phyloP scores from a whole-genome alignment of 2,329 filamentous ascomycete species.

The Hypoxylon sp. region DNA sequence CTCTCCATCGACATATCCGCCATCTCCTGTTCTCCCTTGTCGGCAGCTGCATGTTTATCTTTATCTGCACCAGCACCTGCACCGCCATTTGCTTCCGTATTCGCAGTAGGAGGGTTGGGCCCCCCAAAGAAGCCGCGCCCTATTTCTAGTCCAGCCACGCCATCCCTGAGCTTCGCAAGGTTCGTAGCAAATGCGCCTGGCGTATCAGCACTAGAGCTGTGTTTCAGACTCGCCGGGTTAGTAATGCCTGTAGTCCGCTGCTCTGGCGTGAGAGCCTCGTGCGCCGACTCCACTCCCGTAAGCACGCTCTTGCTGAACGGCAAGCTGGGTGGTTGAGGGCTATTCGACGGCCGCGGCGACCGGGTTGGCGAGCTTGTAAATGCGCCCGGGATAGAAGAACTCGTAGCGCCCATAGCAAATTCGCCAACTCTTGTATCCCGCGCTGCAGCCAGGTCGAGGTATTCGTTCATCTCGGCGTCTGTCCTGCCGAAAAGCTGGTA shows the following conservation, averaged over 20 bases:
- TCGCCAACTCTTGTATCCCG: constrained; percentile 53
- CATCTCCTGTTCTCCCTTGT: constrained; percentile 39
- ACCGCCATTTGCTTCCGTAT: not conserved
- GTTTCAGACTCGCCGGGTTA: constrained; percentile 50
- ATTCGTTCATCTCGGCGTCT: constrained; percentile 91
- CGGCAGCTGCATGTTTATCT: too few relatives aligned
- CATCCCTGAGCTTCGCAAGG: constrained; percentile 54
- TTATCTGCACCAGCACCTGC: not conserved
- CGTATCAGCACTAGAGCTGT: constrained; percentile 57
- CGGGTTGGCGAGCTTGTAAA: constrained; percentile 41
- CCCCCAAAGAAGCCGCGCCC: constrained; percentile 56
- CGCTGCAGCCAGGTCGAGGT: constrained; percentile 62
- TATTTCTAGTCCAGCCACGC: constrained; percentile 58
- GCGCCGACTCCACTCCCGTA: constrained; percentile 65
- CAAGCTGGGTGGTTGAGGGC: constrained; percentile 52
- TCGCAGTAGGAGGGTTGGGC: constrained; percentile 3
- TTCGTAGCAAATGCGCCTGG: constrained; percentile 55
- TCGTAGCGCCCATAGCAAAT: constrained; percentile 42
- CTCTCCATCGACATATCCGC: constrained; percentile 36
- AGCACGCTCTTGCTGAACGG: constrained; percentile 62
- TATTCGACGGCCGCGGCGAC: constrained; percentile 44
- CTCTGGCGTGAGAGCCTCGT: constrained; percentile 59
- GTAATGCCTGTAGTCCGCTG: constrained; percentile 8
- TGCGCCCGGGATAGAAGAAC: constrained; percentile 36
- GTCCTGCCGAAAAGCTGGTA: constrained; percentile 83